These are phyloP conservation scores for Yamadazyma dushanensis DNA, from an alignment of 1,139 yeast species.

Conservation along the genomic window DNA sequence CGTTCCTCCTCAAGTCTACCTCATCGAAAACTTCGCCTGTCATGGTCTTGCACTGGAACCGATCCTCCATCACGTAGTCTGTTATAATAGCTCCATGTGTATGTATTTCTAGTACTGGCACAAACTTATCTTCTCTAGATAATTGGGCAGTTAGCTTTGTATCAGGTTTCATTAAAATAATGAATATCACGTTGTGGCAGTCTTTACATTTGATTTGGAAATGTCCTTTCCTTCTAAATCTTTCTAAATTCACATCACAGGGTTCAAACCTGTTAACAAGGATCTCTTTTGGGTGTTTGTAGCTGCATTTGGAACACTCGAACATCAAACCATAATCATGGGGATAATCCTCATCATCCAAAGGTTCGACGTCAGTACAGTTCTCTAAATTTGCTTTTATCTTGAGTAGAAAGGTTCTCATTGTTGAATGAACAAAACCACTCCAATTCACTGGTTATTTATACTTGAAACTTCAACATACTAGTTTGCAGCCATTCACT, in stretches of 20 bases:
- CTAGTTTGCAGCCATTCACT: slow-evolving; percentile 1
- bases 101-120: slow-evolving; percentile 61
- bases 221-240: slow-evolving; percentile 75
- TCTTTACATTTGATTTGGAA: slow-evolving; percentile 71
- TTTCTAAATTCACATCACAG: slow-evolving; percentile 44
- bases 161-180: slow-evolving; percentile 20
- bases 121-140: slow-evolving; percentile 19
- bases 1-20: slow-evolving; percentile 68
- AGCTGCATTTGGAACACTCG: slow-evolving; percentile 78
- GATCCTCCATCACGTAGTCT: slow-evolving; percentile 66
- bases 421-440: too few species aligned
- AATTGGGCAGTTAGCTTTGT: slow-evolving; percentile 20
- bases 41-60: slow-evolving; percentile 55
- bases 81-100: slow-evolving; percentile 75
- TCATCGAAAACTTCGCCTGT: slow-evolving; percentile 52
- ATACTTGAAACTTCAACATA: too few species aligned
- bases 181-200: slow-evolving; percentile 35
- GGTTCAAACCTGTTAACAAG: slow-evolving; percentile 63
- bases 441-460: too few species aligned
- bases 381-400: slow-evolving; percentile 62
- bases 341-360: slow-evolving; percentile 59
- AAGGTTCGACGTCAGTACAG: slow-evolving; percentile 59
- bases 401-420: slow-evolving; percentile 28
- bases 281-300: slow-evolving; percentile 68
- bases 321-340: slow-evolving; percentile 72